phyloP scores from a whole-genome alignment of 1,284 basidiomycete genomes.

The Malassezia dermatis region DNA sequence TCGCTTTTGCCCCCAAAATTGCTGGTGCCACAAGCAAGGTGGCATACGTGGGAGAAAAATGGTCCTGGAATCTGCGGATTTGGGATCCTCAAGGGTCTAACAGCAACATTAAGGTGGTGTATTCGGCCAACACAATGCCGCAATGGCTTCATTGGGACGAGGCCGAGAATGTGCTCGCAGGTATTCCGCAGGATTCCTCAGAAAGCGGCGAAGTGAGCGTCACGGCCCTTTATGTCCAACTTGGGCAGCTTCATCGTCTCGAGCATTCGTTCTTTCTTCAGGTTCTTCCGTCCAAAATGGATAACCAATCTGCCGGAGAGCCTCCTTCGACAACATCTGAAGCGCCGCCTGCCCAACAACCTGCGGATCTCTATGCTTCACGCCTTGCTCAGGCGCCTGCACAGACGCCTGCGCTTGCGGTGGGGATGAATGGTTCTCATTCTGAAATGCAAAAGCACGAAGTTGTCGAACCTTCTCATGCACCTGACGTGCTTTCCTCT shows the following conservation, averaged over 20 bases:
- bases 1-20: conserved; percentile 62
- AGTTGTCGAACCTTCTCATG: conserved; percentile 36
- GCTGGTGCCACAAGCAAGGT: conserved; percentile 51
- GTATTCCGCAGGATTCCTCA: conserved; percentile 25
- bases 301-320: background rate
- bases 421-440: background rate
- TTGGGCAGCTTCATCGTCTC: conserved; percentile 36
- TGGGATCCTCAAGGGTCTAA: conserved; percentile 76
- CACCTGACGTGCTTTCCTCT: conserved; percentile 29
- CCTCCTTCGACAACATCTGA: background rate
- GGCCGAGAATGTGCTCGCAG: conserved; percentile 29
- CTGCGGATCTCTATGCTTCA: background rate
- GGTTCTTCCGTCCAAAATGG: conserved; percentile 10
- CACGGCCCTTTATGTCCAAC: conserved; percentile 35
- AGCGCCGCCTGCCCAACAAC: background rate
- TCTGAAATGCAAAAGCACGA: conserved; percentile 32
- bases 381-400: background rate
- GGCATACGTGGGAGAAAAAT: conserved; percentile 61
- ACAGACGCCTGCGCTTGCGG: background rate
- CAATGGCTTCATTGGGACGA: conserved; percentile 81
- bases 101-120: conserved; percentile 59
- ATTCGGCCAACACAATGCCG: conserved; percentile 68
- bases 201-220: conserved; percentile 33
- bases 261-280: conserved; percentile 38
- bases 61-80: conserved; percentile 84